phyloP scores from a whole-genome alignment of 2,329 filamentous ascomycete species.

The Neofusicoccum cordaticola region DNA sequence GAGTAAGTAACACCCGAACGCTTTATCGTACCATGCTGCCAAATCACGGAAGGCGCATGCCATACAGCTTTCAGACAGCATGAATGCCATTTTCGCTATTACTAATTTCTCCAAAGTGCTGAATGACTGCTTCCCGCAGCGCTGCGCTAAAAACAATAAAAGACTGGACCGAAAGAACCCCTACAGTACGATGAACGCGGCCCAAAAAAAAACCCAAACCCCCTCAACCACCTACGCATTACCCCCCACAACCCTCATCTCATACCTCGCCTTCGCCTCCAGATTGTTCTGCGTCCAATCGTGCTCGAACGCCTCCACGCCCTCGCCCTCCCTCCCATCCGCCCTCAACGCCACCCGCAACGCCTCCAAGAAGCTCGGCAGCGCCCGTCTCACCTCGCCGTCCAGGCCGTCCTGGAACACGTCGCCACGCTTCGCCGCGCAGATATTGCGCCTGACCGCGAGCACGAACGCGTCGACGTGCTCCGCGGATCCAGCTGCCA shows the following conservation, averaged over 20 bases:
- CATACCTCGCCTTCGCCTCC: slow-evolving; percentile 25
- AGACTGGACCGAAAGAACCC: no score
- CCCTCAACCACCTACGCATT: no score
- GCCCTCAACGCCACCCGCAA: slow-evolving; percentile 23
- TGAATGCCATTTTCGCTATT: no score
- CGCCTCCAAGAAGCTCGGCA: slow-evolving; percentile 29
- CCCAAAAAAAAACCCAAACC: no score
- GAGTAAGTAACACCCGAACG: no score
- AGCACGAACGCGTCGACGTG: slow-evolving; percentile 20
- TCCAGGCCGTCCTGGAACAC: slow-evolving; percentile 24
- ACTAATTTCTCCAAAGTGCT: no score
- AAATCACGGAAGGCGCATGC: no score
- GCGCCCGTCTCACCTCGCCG: slow-evolving; percentile 18
- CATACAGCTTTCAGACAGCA: no score
- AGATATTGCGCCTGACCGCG: slow-evolving; percentile 23
- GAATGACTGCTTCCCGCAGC: no score
- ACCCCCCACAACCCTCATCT: slow-evolving; percentile 18
- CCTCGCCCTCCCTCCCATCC: slow-evolving; percentile 18
- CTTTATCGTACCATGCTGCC: no score
- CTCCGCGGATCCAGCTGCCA: neutral
- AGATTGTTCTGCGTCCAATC: slow-evolving; percentile 26
- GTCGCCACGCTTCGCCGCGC: slow-evolving; percentile 24
- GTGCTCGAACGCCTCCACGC: slow-evolving; percentile 21
- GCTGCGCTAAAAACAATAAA: no score
- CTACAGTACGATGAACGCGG: no score